Conservation (phyloP, 331 rosid species). For the Malus hybrid region DNA sequence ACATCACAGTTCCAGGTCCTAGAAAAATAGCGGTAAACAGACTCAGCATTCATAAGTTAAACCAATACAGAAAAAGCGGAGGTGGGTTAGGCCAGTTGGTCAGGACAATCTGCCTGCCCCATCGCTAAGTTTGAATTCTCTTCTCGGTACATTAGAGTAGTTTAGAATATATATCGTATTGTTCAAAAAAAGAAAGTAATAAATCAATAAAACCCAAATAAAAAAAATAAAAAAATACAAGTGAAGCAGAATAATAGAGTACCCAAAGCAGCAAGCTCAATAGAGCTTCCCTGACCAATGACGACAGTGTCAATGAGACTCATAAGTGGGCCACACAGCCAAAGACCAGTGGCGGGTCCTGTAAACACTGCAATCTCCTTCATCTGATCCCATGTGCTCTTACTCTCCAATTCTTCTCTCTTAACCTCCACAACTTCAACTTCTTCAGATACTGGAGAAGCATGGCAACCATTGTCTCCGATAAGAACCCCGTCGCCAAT, state of each 20-base stretch:
- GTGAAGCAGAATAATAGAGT: not conserved
- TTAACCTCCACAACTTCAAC: not conserved
- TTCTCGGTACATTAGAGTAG: too few species aligned
- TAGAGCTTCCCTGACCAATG: slow-evolving; percentile 81
- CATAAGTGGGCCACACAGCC: slow-evolving; percentile 85
- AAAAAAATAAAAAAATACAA: not conserved
- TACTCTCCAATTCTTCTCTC: slow-evolving; percentile 30
- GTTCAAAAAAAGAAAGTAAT: too few species aligned
- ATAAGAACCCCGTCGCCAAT: slow-evolving; percentile 3
- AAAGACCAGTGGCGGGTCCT: slow-evolving; percentile 73
- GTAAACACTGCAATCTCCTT: slow-evolving; percentile 66
- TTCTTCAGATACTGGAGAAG: slow-evolving; percentile 1
- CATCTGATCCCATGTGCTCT: slow-evolving; percentile 61
- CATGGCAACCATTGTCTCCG: not conserved
- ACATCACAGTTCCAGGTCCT: slow-evolving; percentile 89
- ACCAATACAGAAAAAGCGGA: too few species aligned
- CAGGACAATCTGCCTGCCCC: too few species aligned
- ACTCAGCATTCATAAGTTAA: not conserved
- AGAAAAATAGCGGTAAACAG: slow-evolving; percentile 1
- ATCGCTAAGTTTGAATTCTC: too few species aligned
- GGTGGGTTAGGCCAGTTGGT: too few species aligned
- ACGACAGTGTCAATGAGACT: slow-evolving; percentile 85
- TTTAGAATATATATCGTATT: too few species aligned
- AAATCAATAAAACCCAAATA: not conserved
- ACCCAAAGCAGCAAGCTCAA: slow-evolving; percentile 97